Evolutionary conservation across 164 flowering plant species (phyloP).

Genomic region (Liriodendron chinense): DNA sequence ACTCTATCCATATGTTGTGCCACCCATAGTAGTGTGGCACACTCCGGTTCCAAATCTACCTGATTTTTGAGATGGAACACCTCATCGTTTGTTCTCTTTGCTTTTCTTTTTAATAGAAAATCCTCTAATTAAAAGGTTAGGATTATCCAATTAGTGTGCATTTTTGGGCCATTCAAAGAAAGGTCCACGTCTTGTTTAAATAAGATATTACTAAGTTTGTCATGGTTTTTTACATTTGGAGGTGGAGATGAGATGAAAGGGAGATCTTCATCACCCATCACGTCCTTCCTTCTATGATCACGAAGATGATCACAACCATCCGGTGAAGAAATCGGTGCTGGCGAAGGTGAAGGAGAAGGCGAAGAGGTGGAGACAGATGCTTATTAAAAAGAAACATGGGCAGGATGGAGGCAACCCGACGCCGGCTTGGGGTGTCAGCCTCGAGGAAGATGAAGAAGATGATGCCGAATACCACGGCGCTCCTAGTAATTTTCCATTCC

Average conservation of each 20-base stretch:
- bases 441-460: constrained; percentile 45
- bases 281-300: constrained; percentile 31
- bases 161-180: too few relatives aligned
- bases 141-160: too few relatives aligned
- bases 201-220: background rate
- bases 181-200: too few relatives aligned
- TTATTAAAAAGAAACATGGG: constrained; percentile 45
- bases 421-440: constrained; percentile 51
- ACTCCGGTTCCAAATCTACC: too few relatives aligned
- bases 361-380: constrained; percentile 42
- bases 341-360: constrained; percentile 72
- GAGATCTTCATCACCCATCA: background rate
- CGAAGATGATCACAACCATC: constrained; percentile 40
- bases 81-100: too few relatives aligned
- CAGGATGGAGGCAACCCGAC: constrained; percentile 27
- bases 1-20: too few relatives aligned
- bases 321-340: constrained; percentile 63
- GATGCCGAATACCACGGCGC: constrained; percentile 66
- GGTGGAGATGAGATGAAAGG: constrained; percentile 22
- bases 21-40: too few relatives aligned
- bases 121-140: too few relatives aligned
- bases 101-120: too few relatives aligned
- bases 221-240: background rate
- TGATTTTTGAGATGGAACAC: too few relatives aligned
- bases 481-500: constrained; percentile 43